These are phyloP conservation scores for Huntiella savannae DNA, from an alignment of 2,329 filamentous ascomycete species.

Conservation along the genomic window DNA sequence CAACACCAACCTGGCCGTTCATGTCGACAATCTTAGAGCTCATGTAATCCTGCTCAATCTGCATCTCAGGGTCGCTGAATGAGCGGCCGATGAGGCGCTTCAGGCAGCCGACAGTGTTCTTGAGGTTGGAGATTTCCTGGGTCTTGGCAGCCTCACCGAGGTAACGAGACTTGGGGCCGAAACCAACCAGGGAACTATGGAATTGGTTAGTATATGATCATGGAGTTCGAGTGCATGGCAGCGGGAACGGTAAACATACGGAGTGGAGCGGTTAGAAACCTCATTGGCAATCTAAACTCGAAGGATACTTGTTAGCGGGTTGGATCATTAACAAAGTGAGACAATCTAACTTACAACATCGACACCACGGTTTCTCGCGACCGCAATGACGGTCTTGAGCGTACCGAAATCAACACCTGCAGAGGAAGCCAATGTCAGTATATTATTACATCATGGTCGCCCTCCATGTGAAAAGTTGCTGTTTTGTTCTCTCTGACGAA, in stretches of 20 bases:
- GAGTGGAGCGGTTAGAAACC: conserved; percentile 93
- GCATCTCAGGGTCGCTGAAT: conserved; percentile 76
- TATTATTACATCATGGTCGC: too few relatives aligned
- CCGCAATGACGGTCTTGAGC: conserved; percentile 90
- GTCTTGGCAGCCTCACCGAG: conserved; percentile 93
- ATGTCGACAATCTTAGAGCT: conserved; percentile 74
- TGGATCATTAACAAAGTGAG: too few relatives aligned
- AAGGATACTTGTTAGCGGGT: conserved; percentile 12
- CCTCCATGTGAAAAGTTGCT: too few relatives aligned
- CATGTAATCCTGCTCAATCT: conserved; percentile 81
- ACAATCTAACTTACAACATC: conserved; percentile 62
- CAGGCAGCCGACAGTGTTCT: conserved; percentile 88
- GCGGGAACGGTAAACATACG: conserved; percentile 44
- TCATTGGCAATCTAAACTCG: conserved; percentile 75
- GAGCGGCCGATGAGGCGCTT: conserved; percentile 82
- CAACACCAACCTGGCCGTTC: conserved; percentile 84
- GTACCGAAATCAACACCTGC: conserved; percentile 83
- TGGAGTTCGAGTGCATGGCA: conserved; percentile 6
- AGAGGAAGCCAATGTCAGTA: too few relatives aligned
- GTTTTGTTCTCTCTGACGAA: too few relatives aligned
- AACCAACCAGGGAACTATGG: conserved; percentile 71
- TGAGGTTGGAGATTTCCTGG: conserved; percentile 97
- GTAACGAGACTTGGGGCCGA: conserved; percentile 83
- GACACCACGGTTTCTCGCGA: conserved; percentile 94
- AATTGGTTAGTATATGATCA: conserved; percentile 8